A percentile compares a stretch with the other conserved stretches of the same genome.
phyloP scores from a whole-genome alignment of 2,329 filamentous ascomycete genomes.

The Colletotrichum sp. region DNA sequence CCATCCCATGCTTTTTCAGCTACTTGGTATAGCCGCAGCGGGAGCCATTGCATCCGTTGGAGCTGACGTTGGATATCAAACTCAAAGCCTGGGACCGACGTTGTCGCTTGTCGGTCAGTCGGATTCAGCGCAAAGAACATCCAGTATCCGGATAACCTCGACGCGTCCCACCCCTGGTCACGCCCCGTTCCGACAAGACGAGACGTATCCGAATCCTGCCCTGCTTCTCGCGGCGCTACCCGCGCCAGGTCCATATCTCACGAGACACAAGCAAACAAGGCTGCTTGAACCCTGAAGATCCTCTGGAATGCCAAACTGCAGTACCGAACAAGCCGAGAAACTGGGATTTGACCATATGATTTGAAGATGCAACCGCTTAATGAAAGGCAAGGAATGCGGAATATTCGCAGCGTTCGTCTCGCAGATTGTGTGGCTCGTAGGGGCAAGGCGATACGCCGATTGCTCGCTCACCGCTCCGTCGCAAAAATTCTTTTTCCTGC shows the following conservation, averaged over 20 bases:
- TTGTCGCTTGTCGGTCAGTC: neutral
- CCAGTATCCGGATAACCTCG: neutral
- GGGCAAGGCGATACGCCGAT: slow-evolving; percentile 18
- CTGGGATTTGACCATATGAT: slow-evolving; percentile 14
- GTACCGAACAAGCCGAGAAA: slow-evolving; percentile 10
- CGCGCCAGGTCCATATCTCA: neutral
- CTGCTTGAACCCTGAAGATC: slow-evolving; percentile 21
- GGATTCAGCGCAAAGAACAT: slow-evolving; percentile 7
- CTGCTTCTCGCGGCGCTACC: neutral
- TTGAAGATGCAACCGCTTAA: slow-evolving; percentile 1
- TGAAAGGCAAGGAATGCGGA: neutral
- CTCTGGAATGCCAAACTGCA: neutral
- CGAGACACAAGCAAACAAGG: neutral
- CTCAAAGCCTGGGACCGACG: neutral
- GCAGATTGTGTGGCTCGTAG: neutral
- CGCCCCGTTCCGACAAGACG: neutral
- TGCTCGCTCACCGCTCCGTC: slow-evolving; percentile 23
- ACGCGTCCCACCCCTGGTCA: neutral
- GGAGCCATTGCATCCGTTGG: neutral
- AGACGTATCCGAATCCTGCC: neutral
- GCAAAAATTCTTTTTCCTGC: slow-evolving; percentile 14
- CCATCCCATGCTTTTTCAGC: neutral
- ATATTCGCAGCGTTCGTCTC: neutral
- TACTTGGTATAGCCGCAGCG: neutral
- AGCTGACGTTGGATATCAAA: neutral